A percentile compares a stretch with the other conserved stretches of the same genome.
phyloP scores from a whole-genome alignment of 345 rosid genomes.

The Sonneratia alba region DNA sequence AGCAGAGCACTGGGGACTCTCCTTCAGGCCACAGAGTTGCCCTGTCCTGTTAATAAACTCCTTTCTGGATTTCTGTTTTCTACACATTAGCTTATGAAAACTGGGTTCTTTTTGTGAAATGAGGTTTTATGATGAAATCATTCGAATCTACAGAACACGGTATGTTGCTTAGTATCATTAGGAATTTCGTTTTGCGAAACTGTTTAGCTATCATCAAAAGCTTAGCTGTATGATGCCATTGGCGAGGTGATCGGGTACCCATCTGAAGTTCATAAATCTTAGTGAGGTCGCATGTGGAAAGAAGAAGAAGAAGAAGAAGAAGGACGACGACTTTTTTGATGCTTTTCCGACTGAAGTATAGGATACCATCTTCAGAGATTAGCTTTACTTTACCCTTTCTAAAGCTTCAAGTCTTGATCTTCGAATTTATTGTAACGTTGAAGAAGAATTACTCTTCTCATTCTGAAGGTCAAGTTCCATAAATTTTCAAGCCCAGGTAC shows the following conservation, averaged over 20 bases:
- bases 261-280: constrained; percentile 3
- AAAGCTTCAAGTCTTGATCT: background rate
- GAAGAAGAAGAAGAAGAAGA: constrained; percentile 6
- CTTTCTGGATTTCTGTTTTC: background rate
- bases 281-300: background rate
- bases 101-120: background rate
- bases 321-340: constrained; percentile 4
- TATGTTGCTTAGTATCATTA: background rate
- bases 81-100: background rate
- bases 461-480: background rate
- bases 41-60: background rate
- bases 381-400: background rate
- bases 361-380: background rate
- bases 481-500: background rate
- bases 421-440: background rate
- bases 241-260: constrained; percentile 2
- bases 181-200: background rate
- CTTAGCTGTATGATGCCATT: background rate
- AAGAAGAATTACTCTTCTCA: background rate
- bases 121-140: background rate
- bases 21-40: background rate
- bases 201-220: background rate
- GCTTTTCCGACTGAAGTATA: constrained; percentile 1
- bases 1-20: background rate
- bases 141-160: background rate